Evolutionary conservation across 768 basidiomycete genomes (phyloP), one percentile per base, ranked within the genome.

Genomic region (Lactarius vividus): DNA sequence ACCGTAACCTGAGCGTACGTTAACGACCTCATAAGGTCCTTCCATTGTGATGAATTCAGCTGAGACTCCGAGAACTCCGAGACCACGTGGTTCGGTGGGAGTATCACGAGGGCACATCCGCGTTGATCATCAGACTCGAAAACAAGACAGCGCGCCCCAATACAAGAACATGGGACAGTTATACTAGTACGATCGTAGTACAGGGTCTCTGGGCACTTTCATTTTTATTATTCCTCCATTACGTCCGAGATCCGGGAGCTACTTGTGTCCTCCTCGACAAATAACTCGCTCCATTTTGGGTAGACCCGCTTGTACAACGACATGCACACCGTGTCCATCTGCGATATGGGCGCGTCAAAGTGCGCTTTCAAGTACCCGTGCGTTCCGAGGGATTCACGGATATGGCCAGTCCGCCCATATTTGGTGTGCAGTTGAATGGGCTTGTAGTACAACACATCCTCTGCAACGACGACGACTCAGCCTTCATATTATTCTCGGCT

Each of bases 301-400:
- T 85, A 98, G 63, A 95, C 88, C 49, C 97, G 83, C 78, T 98
- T 99, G 79, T 99, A 98, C 64, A 99, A 74, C 54, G 88, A 87
- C 89, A 98, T 90, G 76, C 95, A 97, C 63, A 98, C 85, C 18
- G 94, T 96, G 71, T 98, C 97, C 94, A 97, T 96, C 80, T 95
- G 94, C 73, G 84, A 89, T 71, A 98, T 87, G 26, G 91, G 92
- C 16, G 92, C 93, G 73, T 97, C 95, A 77, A 95, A 94, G 75
- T 92, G 85, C 20, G 94, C 96, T 80, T 98, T 98, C 84, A 95
- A 94, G 78, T 98, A 78, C 35, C 96, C 97, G 73, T 99, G 96
- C 35, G 95, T 98, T 56, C 96, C 96, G 20, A 99, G 87, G 10
- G 93, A 89, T 77, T 95, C 96, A 57, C 82, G 83, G 71, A 96